Base-by-base conservation (phyloP, 2,329 filamentous ascomycete species). In the Nemania serpens region DNA sequence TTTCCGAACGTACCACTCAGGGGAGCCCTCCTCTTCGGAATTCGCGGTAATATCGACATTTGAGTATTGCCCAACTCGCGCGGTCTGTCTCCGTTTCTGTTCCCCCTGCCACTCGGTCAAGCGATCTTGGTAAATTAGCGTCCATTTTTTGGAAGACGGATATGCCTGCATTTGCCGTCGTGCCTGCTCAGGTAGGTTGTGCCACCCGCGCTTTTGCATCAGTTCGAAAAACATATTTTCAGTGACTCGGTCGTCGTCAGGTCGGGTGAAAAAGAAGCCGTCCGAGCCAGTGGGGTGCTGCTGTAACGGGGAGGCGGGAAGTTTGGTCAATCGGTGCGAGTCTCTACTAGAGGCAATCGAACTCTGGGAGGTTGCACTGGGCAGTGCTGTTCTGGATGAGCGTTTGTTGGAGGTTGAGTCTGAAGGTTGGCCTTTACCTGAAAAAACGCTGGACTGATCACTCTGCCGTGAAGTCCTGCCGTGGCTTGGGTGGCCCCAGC, bases 171-270 rank as follows among this genome's bases (percentile, higher is more conserved):
- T 98, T 79, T 98, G 95, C 63, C 94, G 85, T 68, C 90, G 87
- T 33, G 95, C 95, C 78, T 97, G 92, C 73, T 99, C 95, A 5
- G 95, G 95, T 66, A 99, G 81, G 76, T 96, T 96, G 78, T 97
- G 95, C 91, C 93, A 98, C 66, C 94, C 95, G 78, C 95, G 87
- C 78, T 97, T 97, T 72, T 96, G 91, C 95, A 99, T 98, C 66
- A 99, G 80, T 54, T 92, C 89, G 71, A 93, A 82, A 72, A 98
- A 98, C 81, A 97, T 91, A 72, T 93, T 88, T 74, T 98, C 92
- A 47, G 97, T 90, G 13, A 96, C 79, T 61, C 88, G 85, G 72
- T 96, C 92, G 74, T 96, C 91, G 55, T 88, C 84, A 15, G 92
- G 92, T 69, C 90, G 87, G 48, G 87, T 84, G 53, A 95, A 85